Percentiles rank a stretch among this genome's conserved stretches.
These are phyloP conservation scores for Neocatenulostroma microsporum DNA, from an alignment of 2,329 filamentous ascomycete genomes.

Conservation along the genomic window DNA sequence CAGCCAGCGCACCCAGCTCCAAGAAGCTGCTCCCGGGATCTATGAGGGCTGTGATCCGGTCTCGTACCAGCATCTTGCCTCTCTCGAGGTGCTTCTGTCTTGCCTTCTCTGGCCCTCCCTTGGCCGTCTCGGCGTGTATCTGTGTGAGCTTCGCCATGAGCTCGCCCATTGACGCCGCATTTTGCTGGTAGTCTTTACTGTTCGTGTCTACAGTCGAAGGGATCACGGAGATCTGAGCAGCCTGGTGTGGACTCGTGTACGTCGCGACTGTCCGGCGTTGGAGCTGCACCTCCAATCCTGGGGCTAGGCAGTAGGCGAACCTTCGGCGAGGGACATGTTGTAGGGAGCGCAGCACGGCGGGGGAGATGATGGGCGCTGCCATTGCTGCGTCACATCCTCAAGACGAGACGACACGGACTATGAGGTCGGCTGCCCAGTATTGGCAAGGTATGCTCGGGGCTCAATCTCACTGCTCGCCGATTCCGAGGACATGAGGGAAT, in stretches of 20 bases:
- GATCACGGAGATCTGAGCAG: constrained; percentile 71
- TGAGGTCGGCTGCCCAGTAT: too few relatives aligned
- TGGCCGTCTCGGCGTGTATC: constrained; percentile 58
- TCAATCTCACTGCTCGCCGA: too few relatives aligned
- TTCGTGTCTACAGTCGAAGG: constrained; percentile 67
- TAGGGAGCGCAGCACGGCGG: too few relatives aligned
- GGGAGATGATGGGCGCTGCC: too few relatives aligned
- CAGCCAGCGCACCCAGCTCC: constrained; percentile 88
- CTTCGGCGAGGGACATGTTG: too few relatives aligned
- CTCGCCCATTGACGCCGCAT: constrained; percentile 67
- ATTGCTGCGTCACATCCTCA: too few relatives aligned
- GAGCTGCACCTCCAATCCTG: too few relatives aligned
- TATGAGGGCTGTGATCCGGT: constrained; percentile 77
- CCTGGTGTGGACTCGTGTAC: constrained; percentile 74
- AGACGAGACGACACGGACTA: too few relatives aligned
- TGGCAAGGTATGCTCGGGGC: too few relatives aligned
- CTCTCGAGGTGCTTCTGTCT: constrained; percentile 77
- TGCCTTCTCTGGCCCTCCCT: constrained; percentile 73
- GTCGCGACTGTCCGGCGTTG: constrained; percentile 52
- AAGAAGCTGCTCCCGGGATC: constrained; percentile 86
- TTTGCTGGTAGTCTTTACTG: constrained; percentile 73
- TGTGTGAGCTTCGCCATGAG: constrained; percentile 60
- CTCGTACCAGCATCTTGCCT: constrained; percentile 90
- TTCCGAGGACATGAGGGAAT: too few relatives aligned
- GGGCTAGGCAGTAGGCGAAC: too few relatives aligned